These are phyloP conservation scores for Medicago ruthenica DNA, from an alignment of 306 rosid genomes.

Conservation along the genomic window DNA sequence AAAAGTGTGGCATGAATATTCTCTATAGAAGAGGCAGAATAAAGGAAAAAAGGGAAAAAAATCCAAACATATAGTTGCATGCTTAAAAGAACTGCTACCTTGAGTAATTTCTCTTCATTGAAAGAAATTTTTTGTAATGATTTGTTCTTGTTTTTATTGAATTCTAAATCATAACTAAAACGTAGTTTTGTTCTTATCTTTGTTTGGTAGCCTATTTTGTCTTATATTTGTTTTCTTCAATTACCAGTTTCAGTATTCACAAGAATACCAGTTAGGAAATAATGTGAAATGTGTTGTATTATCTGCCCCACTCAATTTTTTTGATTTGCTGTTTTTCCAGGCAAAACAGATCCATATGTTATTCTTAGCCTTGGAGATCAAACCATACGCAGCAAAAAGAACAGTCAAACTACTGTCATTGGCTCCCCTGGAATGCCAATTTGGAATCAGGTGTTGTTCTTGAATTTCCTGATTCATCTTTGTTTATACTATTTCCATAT, in stretches of 20 bases:
- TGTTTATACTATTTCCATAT: slow-evolving; percentile 6
- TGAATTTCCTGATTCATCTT: slow-evolving; percentile 30
- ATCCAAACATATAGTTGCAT: no score
- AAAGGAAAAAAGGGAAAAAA: no score
- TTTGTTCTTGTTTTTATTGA: no score
- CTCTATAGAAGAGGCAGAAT: no score
- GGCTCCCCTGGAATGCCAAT: slow-evolving; percentile 99
- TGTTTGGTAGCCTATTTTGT: no score
- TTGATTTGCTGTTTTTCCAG: slow-evolving; percentile 48
- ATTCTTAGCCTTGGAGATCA: slow-evolving; percentile 84
- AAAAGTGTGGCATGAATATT: no score
- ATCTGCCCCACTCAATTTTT: slow-evolving; percentile 11
- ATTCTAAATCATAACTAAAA: no score
- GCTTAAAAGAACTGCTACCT: no score
- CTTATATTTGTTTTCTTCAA: no score
- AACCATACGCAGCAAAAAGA: slow-evolving; percentile 88
- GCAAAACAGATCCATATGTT: slow-evolving; percentile 97
- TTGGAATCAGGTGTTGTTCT: slow-evolving; percentile 91
- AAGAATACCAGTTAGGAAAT: not conserved
- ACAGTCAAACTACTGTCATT: slow-evolving; percentile 95
- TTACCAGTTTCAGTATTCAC: not conserved
- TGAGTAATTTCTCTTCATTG: no score
- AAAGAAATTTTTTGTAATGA: no score
- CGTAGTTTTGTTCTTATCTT: no score
- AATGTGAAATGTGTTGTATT: slow-evolving; percentile 13